Evolutionary conservation across 306 rosid genomes (phyloP).

Genomic region (Dalbergia cultrata): DNA sequence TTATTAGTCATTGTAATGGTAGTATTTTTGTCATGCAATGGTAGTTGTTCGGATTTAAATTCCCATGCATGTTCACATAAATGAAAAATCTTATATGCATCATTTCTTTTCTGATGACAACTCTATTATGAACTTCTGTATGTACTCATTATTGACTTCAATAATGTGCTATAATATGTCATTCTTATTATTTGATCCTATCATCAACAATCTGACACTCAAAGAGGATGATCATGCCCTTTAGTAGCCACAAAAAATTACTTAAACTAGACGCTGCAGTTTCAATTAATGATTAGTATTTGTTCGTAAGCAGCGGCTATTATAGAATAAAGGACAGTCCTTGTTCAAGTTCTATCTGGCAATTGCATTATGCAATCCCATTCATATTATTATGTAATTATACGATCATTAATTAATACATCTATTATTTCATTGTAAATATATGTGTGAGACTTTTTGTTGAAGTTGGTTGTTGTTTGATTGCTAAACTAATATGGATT

Average conservation of each 20-base stretch:
- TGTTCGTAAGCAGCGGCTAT: constrained; percentile 14
- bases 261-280: constrained; percentile 11
- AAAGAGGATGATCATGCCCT: constrained; percentile 4
- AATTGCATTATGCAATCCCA: constrained; percentile 8
- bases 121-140: constrained; percentile 28
- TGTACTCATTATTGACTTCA: constrained; percentile 44
- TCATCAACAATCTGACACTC: constrained; percentile 16
- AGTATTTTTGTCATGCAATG: constrained; percentile 38
- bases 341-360: constrained; percentile 35
- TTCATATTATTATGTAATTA: background rate
- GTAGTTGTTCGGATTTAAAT: constrained; percentile 35
- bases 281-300: constrained; percentile 15
- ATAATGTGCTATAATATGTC: constrained; percentile 32
- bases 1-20: background rate
- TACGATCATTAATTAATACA: background rate
- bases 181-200: constrained; percentile 26
- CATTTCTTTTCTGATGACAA: constrained; percentile 37
- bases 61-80: background rate
- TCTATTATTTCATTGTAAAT: background rate
- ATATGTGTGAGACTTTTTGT: background rate
- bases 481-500: background rate
- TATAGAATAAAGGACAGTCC: background rate
- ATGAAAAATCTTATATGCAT: background rate
- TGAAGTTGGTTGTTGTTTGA: background rate
- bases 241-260: constrained; percentile 3